These are phyloP conservation scores for Austropuccinia psidii DNA, from an alignment of 1,284 basidiomycete genomes.

Conservation along the genomic window DNA sequence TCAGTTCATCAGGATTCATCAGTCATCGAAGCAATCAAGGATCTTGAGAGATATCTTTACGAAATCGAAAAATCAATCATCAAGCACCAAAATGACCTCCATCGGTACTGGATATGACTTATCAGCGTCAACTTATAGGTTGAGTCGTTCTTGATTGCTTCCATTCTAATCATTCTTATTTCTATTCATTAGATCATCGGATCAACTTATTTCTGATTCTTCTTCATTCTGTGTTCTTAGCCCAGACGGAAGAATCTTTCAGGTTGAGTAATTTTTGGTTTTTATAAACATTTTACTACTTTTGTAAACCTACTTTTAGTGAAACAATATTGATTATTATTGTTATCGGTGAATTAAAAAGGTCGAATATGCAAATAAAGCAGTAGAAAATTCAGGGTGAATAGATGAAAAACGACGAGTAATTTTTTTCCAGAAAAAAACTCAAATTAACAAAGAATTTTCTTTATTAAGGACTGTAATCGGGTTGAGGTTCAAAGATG, in stretches of 20 bases:
- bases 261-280: slow-evolving; percentile 54
- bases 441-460: slow-evolving; percentile 47
- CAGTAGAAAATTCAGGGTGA: slow-evolving; percentile 90
- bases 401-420: not conserved
- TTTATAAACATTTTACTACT: not conserved
- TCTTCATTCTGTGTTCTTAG: slow-evolving; percentile 45
- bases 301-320: not conserved
- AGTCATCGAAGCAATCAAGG: too few species aligned
- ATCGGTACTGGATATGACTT: slow-evolving; percentile 98
- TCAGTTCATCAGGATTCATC: too few species aligned
- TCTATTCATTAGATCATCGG: not conserved
- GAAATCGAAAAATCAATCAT: too few species aligned
- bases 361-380: slow-evolving; percentile 98
- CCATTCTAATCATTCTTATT: not conserved
- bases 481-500: slow-evolving; percentile 85
- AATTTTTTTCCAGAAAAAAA: not conserved
- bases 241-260: slow-evolving; percentile 95
- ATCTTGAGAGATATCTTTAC: too few species aligned
- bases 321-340: not conserved
- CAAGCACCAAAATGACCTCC: slow-evolving; percentile 64
- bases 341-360: slow-evolving; percentile 44
- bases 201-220: not conserved
- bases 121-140: slow-evolving; percentile 87
- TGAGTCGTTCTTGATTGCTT: not conserved
- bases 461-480: slow-evolving; percentile 64